Evolutionary conservation across 257 asterid genomes (phyloP).

Genomic region (Nicotiana tabacum): DNA sequence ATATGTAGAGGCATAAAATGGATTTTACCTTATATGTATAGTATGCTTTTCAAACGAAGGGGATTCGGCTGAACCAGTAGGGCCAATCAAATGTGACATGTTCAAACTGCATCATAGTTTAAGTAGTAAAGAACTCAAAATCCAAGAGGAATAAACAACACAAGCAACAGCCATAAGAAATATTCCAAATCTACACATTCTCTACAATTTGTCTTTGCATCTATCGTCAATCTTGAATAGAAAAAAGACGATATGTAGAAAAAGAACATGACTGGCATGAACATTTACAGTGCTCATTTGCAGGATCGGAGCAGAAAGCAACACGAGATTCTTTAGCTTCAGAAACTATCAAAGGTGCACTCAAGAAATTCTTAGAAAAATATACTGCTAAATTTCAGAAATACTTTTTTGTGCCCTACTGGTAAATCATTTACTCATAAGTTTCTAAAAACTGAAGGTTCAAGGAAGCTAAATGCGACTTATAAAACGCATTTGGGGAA

Average conservation of each 20-base stretch:
- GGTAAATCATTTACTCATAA: too few species aligned
- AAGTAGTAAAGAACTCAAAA: background rate
- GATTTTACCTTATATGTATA: too few species aligned
- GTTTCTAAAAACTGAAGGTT: too few species aligned
- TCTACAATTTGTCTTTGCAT: background rate
- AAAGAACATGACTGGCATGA: background rate
- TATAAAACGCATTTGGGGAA: too few species aligned
- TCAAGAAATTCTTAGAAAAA: too few species aligned
- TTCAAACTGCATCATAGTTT: constrained; percentile 18
- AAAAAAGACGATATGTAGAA: background rate
- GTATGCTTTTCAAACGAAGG: too few species aligned
- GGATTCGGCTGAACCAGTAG: constrained; percentile 8
- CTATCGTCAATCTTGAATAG: background rate
- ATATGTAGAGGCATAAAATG: too few species aligned
- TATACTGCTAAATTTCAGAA: background rate
- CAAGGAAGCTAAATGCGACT: too few species aligned
- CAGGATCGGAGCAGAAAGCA: background rate
- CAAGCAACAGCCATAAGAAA: background rate
- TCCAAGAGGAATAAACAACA: background rate
- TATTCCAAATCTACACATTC: background rate
- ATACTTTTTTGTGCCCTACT: background rate
- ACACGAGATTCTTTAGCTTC: too few species aligned
- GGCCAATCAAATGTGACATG: constrained; percentile 28
- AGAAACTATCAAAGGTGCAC: too few species aligned
- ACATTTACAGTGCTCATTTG: background rate